These are phyloP conservation scores for Xylaria sp. DNA, from an alignment of 495 filamentous ascomycete species.

Conservation along the genomic window DNA sequence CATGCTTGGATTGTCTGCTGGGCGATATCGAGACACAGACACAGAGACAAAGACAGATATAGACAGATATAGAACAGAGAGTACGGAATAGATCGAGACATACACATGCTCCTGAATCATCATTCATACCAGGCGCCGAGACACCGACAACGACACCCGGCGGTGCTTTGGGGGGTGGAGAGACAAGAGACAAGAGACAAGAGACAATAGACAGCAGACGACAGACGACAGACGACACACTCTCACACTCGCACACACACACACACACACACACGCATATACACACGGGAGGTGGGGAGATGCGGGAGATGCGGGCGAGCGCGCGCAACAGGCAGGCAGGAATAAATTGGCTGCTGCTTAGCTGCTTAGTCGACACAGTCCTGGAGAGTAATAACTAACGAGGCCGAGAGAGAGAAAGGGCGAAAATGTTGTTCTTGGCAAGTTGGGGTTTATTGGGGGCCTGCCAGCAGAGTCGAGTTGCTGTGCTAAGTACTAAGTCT, in stretches of 20 bases:
- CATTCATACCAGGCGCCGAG: constrained; percentile 38
- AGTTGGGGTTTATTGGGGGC: constrained; percentile 38
- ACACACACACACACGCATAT: background rate
- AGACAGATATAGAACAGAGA: too few relatives aligned
- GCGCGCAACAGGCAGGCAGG: background rate
- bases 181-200: constrained; percentile 18
- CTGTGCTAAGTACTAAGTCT: too few relatives aligned
- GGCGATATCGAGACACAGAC: constrained; percentile 40
- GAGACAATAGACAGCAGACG: too few relatives aligned
- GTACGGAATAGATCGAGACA: too few relatives aligned
- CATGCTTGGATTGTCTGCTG: constrained; percentile 19
- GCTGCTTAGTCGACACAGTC: constrained; percentile 12
- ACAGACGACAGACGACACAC: too few relatives aligned
- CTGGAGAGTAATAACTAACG: constrained; percentile 11
- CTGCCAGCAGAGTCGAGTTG: constrained; percentile 30
- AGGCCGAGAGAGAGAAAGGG: constrained; percentile 32
- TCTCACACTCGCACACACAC: constrained; percentile 27
- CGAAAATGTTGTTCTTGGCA: constrained; percentile 47
- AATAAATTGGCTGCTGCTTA: background rate
- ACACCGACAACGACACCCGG: constrained; percentile 37
- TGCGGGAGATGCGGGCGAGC: constrained; percentile 28
- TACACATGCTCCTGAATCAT: constrained; percentile 49
- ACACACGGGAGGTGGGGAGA: constrained; percentile 29
- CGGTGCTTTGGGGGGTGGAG: constrained; percentile 2
- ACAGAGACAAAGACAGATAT: too few relatives aligned